Conservation (phyloP, 108 stramenopile species). For the Nitzschia sp. region DNA sequence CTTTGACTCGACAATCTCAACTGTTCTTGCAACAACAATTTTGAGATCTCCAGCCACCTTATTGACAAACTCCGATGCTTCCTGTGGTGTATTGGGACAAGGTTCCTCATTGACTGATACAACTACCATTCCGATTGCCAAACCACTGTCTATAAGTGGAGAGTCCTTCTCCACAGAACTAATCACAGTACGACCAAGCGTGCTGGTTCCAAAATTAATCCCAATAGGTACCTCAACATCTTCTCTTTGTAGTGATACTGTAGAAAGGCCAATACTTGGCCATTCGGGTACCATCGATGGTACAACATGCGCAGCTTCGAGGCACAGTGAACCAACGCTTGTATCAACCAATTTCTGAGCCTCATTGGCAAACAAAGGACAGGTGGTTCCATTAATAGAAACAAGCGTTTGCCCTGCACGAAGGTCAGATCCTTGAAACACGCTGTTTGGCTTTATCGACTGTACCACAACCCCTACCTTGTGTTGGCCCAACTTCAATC, state of each 20-base stretch:
- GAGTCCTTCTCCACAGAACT: conserved; percentile 1
- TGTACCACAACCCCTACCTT: background rate
- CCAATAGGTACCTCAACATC: background rate
- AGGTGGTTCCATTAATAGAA: background rate
- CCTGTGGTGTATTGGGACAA: conserved; percentile 4
- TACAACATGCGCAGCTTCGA: no score
- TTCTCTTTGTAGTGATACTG: background rate
- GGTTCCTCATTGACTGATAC: conserved; percentile 1
- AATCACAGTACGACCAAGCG: conserved; percentile 7
- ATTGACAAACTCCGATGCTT: background rate
- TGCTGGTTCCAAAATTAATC: background rate
- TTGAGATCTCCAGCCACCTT: background rate
- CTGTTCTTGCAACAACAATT: conserved; percentile 7
- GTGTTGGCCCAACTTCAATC: background rate
- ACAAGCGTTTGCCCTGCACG: conserved; percentile 1
- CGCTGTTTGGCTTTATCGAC: background rate
- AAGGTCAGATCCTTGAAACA: background rate
- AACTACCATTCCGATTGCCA: conserved; percentile 3
- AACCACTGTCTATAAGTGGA: background rate
- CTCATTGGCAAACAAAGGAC: background rate
- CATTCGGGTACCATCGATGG: background rate
- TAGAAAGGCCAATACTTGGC: background rate
- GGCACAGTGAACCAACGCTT: background rate
- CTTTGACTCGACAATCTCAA: background rate
- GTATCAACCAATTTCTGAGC: background rate